Evolutionary conservation across 2,329 filamentous ascomycete genomes (phyloP).

Genomic region (Aspergillus tubingensis): DNA sequence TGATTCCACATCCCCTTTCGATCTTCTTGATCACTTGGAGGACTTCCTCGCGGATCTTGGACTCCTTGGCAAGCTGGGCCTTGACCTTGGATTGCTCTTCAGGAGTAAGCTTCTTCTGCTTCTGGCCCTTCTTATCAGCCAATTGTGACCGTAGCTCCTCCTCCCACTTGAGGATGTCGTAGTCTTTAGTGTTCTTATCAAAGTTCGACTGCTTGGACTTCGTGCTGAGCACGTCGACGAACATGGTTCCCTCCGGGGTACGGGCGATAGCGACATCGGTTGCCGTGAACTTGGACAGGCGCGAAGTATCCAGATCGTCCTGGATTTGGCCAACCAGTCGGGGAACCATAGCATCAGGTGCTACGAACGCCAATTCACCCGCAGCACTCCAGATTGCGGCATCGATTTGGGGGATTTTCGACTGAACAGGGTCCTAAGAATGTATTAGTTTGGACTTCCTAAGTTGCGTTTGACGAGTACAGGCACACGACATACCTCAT

Average conservation of each 20-base stretch:
- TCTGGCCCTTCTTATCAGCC: constrained; percentile 83
- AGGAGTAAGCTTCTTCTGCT: constrained; percentile 83
- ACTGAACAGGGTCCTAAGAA: constrained; percentile 37
- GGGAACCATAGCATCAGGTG: constrained; percentile 77
- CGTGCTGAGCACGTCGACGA: constrained; percentile 86
- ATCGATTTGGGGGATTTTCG: constrained; percentile 46
- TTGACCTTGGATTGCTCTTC: constrained; percentile 91
- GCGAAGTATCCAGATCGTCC: constrained; percentile 69
- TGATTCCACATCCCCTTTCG: constrained; percentile 80
- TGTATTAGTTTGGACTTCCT: neutral
- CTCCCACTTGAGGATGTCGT: constrained; percentile 96
- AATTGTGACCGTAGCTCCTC: constrained; percentile 84
- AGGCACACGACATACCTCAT: constrained; percentile 52
- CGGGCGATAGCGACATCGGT: constrained; percentile 91
- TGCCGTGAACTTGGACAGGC: constrained; percentile 73
- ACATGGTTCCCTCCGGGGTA: constrained; percentile 83
- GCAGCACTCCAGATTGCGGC: constrained; percentile 79
- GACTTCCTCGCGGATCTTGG: constrained; percentile 73
- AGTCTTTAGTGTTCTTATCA: constrained; percentile 91
- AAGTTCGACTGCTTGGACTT: constrained; percentile 70
- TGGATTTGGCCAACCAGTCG: constrained; percentile 73
- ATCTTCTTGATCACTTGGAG: constrained; percentile 69
- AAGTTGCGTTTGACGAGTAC: neutral
- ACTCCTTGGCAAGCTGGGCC: constrained; percentile 84
- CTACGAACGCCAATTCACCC: constrained; percentile 90